Evolutionary conservation across 2,329 filamentous ascomycete species (phyloP), one percentile per base, ranked within the genome.

Genomic region (Aspergillus sp.): DNA sequence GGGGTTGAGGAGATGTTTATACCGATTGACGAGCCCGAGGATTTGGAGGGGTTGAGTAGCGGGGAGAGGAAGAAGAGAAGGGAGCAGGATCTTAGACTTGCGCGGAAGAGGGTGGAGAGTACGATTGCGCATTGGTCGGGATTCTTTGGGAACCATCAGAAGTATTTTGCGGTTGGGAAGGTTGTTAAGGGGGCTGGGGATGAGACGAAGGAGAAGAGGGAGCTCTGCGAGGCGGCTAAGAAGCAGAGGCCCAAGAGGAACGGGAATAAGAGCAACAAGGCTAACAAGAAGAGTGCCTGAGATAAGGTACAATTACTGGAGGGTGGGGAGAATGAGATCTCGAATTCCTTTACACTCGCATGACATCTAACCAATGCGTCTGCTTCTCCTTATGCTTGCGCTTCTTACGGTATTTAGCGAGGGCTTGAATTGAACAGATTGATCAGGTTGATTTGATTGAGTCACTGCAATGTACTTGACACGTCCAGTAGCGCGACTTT

Each of bases 1-100:
- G 95, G 95, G 46, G 88, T 91, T 4, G 95, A 98, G 77, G 83
- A 87, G 62, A 95, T 96, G 84, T 98, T 86, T 76, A 73, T 88
- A 2, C 84, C 86, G 0, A 72, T 93, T 8, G 82, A 89, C 24
- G 89, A 93, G 37, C 77, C 83, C 17, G 70, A 66, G 19, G 67
- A 65, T 27, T 64, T 72, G n/a, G 64, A 64, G 58, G 51, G 49
- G 6, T 59, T 79, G 63, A 72, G 66, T 5, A 68, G 66, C 37
- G 71, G 67, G n/a, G 69, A 78, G 69, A 68, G 73, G 65, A 84
- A 83, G 73, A 75, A 77, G 27, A 70, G 82, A 56, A 83, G 84
- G 61, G 83, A 84, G 65, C 75, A 82, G 71, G 93, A 96, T 78
- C 66, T 82, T 51, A 79, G 81, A 52, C 77, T 82, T 50, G 93